Evolutionary conservation across 192 early-diverging fungal species (phyloP).

Genomic region (Umbelopsis isabellina): DNA sequence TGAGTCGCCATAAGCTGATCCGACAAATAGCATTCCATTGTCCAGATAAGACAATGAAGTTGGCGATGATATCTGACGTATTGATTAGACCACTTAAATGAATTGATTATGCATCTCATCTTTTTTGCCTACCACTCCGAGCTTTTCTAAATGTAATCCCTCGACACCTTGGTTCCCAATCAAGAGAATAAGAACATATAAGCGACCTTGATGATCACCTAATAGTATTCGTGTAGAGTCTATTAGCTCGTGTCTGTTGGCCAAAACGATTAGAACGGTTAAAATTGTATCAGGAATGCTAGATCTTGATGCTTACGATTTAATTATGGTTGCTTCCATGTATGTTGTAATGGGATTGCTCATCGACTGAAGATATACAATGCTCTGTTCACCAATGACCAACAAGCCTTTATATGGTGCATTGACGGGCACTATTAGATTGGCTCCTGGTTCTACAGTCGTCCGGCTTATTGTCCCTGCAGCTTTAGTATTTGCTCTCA

Average conservation of each 20-base stretch:
- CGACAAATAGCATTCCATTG: conserved; percentile 76
- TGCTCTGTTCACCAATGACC: conserved; percentile 58
- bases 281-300: background rate
- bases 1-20: conserved; percentile 90
- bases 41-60: conserved; percentile 74
- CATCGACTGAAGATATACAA: conserved; percentile 52
- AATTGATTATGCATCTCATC: too few species aligned
- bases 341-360: conserved; percentile 40
- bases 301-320: conserved; percentile 30
- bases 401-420: conserved; percentile 60
- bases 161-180: conserved; percentile 37
- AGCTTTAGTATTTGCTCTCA: conserved; percentile 47
- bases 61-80: conserved; percentile 51
- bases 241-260: background rate
- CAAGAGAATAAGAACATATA: conserved; percentile 63
- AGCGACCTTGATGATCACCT: conserved; percentile 65
- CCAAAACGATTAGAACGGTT: background rate
- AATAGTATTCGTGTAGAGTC: conserved; percentile 59
- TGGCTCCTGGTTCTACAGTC: conserved; percentile 54
- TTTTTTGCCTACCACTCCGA: conserved; percentile 52
- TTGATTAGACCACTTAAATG: background rate
- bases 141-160: conserved; percentile 41
- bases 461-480: conserved; percentile 34
- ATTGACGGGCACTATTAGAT: conserved; percentile 61
- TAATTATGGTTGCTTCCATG: conserved; percentile 51